Base-by-base conservation (phyloP, 371 early-diverging fungal genomes). In the Mortierella sp. region DNA sequence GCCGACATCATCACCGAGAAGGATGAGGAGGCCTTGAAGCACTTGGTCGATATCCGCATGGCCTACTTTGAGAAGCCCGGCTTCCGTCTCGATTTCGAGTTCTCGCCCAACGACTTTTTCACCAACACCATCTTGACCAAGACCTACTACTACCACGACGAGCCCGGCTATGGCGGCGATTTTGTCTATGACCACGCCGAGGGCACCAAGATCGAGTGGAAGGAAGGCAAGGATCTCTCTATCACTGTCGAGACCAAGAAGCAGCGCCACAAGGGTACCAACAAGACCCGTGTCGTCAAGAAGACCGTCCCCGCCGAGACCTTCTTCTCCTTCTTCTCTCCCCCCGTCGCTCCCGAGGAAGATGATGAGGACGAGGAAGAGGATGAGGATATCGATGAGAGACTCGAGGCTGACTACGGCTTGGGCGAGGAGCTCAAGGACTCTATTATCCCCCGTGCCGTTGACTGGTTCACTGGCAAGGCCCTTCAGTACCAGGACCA, bases 391-490 rank as follows among this genome's bases (percentile, higher is more conserved):
- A 88, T 87, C 50, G 96, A 95, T 76, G 92, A 93, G 73, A 93
- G 90, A 75, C 89, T 98, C 55, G 97, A 98, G 88, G 89, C 88
- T 48, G 99, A 99, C 86, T 98, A 97, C 80, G 96, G 96, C 86
- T 88, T 97, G 83, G 98, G 98, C 47, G 99, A 99, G 85, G 93
- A 96, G 85, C 92, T 99, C 89, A 98, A 97, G 90, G 97, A 97
- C 71, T 95, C 95, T 86, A 86, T 99, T 73, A 93, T 99, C 71
- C 98, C 99, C 71, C 93, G 93, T 80, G 99, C 99, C 73, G 88
- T 99, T 69, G 96, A 97, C 87, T 99, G 97, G 95, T 99, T 98
- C 90, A 98, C 99, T 24, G 99, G 99, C 80, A 94, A 95, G 88
- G 98, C 99, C 58, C 90, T 97, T 50, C 91, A 93, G 72, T 93